phyloP scores from a whole-genome alignment of 371 early-diverging fungal genomes.

The Zopfochytrium polystomum region DNA sequence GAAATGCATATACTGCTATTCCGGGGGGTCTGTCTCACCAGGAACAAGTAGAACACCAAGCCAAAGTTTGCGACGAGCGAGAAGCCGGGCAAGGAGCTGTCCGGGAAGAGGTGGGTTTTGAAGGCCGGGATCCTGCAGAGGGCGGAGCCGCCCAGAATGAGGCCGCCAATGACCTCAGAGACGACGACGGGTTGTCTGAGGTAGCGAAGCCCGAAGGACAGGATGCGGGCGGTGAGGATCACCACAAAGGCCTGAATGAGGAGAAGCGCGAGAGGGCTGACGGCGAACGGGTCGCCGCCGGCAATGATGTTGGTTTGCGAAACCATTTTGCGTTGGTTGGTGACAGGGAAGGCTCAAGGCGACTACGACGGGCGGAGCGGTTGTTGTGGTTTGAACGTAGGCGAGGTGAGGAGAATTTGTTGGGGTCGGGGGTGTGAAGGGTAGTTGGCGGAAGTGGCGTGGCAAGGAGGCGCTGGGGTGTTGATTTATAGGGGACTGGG shows the following conservation, averaged over 20 bases:
- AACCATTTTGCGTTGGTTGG: too few species aligned
- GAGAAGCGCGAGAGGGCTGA: slow-evolving; percentile 34
- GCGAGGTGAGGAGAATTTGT: too few species aligned
- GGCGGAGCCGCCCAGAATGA: slow-evolving; percentile 44
- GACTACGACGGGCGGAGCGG: too few species aligned
- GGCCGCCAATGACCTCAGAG: slow-evolving; percentile 50
- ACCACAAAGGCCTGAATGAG: slow-evolving; percentile 38
- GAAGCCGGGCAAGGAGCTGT: slow-evolving; percentile 56
- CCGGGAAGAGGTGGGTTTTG: slow-evolving; percentile 42
- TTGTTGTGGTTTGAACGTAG: too few species aligned
- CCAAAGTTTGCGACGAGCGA: slow-evolving; percentile 83
- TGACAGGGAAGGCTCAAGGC: too few species aligned
- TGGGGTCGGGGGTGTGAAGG: too few species aligned
- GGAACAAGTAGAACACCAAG: slow-evolving; percentile 83
- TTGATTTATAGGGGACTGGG: too few species aligned
- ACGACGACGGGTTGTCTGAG: slow-evolving; percentile 47
- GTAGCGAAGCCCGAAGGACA: slow-evolving; percentile 28
- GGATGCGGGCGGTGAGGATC: slow-evolving; percentile 30
- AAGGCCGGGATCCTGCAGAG: slow-evolving; percentile 35
- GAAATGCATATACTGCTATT: slow-evolving; percentile 25
- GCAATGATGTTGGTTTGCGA: too few species aligned
- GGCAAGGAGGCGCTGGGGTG: too few species aligned
- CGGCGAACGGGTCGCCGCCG: slow-evolving; percentile 29
- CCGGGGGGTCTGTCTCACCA: slow-evolving; percentile 57
- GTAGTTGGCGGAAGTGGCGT: too few species aligned